phyloP scores from a whole-genome alignment of 1,284 basidiomycete genomes.

The Porodaedalea pini region DNA sequence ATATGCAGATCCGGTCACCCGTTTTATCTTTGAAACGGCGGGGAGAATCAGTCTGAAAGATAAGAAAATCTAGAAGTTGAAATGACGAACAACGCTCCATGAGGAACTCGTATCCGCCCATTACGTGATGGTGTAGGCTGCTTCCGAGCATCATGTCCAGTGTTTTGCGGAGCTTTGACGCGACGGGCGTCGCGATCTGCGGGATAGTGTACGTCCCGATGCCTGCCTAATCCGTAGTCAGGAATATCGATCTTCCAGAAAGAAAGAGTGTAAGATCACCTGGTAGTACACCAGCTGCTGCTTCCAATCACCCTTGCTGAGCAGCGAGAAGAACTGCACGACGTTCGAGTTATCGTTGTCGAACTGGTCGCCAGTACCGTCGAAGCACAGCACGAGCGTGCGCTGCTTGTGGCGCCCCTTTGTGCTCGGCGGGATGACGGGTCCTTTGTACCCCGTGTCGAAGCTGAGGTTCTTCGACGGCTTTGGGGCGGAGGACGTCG shows the following conservation, averaged over 20 bases:
- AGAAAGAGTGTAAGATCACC: conserved; percentile 29
- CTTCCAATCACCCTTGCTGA: conserved; percentile 48
- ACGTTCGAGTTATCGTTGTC: conserved; percentile 43
- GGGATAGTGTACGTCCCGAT: conserved; percentile 28
- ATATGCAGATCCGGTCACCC: conserved; percentile 34
- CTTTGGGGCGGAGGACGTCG: neutral
- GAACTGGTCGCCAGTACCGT: conserved; percentile 28
- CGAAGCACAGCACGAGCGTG: conserved; percentile 26
- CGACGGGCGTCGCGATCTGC: conserved; percentile 23
- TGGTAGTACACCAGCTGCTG: conserved; percentile 64
- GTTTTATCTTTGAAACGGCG: conserved; percentile 21
- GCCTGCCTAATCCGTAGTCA: conserved; percentile 26
- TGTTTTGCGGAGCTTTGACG: conserved; percentile 24
- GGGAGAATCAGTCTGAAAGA: neutral
- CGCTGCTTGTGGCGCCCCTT: conserved; percentile 13
- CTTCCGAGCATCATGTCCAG: conserved; percentile 31
- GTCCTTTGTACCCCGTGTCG: conserved; percentile 16
- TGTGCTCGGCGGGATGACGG: conserved; percentile 15
- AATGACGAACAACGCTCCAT: conserved; percentile 30
- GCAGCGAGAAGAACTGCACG: conserved; percentile 45
- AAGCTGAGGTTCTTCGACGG: neutral
- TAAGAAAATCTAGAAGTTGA: neutral
- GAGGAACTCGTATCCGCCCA: conserved; percentile 38
- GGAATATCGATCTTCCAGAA: neutral
- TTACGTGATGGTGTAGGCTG: conserved; percentile 34